phyloP scores from a whole-genome alignment of 768 basidiomycete species.

The Hypsizygus marmoreus region DNA sequence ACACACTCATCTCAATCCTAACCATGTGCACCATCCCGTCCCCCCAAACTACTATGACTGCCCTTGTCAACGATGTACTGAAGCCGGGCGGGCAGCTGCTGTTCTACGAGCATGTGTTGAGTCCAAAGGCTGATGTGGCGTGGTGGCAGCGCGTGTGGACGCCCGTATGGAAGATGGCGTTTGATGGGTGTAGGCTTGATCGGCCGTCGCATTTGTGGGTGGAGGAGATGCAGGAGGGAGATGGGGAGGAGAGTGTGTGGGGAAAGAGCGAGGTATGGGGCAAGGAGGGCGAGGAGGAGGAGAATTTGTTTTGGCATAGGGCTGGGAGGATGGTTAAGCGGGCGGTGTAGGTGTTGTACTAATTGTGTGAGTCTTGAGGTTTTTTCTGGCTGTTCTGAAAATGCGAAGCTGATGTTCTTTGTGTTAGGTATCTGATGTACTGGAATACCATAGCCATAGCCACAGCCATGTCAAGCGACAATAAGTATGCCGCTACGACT shows the following conservation, averaged over 20 bases:
- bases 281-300: constrained; percentile 54
- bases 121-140: constrained; percentile 50
- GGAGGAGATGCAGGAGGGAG: constrained; percentile 30
- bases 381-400: too few relatives aligned
- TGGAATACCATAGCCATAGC: too few relatives aligned
- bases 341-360: too few relatives aligned
- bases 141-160: constrained; percentile 80
- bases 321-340: constrained; percentile 58
- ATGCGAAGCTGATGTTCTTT: too few relatives aligned
- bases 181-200: constrained; percentile 69
- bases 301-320: constrained; percentile 62
- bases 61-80: constrained; percentile 53
- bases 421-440: too few relatives aligned
- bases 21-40: constrained; percentile 66
- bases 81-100: constrained; percentile 66
- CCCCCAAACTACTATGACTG: constrained; percentile 48
- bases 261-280: constrained; percentile 45
- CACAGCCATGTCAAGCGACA: too few relatives aligned
- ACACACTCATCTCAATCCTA: constrained; percentile 67
- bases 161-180: constrained; percentile 60
- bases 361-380: too few relatives aligned
- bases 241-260: constrained; percentile 46
- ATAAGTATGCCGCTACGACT: too few relatives aligned
- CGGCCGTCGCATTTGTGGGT: constrained; percentile 55
- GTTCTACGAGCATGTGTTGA: constrained; percentile 73